These are phyloP conservation scores for Sesbania bispinosa DNA, from an alignment of 306 rosid genomes.

Conservation along the genomic window DNA sequence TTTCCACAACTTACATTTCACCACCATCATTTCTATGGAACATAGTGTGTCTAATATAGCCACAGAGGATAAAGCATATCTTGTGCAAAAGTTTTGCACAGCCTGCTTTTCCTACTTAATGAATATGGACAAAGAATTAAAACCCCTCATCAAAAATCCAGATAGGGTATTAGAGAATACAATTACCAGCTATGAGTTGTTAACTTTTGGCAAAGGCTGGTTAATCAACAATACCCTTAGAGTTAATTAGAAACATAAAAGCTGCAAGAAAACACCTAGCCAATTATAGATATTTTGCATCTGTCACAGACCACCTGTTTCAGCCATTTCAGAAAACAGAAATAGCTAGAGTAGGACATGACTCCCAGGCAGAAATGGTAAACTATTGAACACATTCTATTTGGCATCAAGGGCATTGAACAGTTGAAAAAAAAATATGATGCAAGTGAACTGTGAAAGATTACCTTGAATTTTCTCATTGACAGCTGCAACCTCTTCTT, in stretches of 20 bases:
- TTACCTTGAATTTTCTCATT: conserved; percentile 77
- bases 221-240: background rate
- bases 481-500: conserved; percentile 69
- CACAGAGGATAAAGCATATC: conserved; percentile 2
- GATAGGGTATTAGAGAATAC: background rate
- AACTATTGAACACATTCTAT: conserved; percentile 36
- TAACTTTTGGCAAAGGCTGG: background rate
- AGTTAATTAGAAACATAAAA: background rate
- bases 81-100: background rate
- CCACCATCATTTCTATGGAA: background rate
- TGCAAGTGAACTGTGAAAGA: background rate
- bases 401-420: conserved; percentile 21
- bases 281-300: background rate
- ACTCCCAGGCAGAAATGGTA: background rate
- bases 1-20: background rate
- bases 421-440: background rate
- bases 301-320: background rate
- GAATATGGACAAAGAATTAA: background rate
- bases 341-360: background rate
- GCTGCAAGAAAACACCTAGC: background rate
- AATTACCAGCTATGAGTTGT: background rate
- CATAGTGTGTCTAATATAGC: background rate
- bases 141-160: background rate
- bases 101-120: background rate
- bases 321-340: background rate